phyloP scores from a whole-genome alignment of 129 eudicot species.

The Arctium lappa region DNA sequence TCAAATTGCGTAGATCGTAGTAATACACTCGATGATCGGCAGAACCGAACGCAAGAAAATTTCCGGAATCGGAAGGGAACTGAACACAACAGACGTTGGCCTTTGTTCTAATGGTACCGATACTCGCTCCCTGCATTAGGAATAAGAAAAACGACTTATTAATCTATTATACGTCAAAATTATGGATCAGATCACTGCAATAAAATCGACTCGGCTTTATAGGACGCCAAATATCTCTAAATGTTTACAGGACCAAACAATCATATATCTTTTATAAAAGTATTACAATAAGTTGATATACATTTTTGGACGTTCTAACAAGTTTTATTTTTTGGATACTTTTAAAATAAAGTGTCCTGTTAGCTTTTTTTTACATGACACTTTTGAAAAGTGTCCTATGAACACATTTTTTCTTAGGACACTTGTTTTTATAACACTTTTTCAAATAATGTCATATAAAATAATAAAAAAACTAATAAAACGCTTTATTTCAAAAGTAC shows the following conservation, averaged over 20 bases:
- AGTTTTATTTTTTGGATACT: no score
- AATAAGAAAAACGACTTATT: conserved; percentile 41
- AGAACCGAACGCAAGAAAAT: conserved; percentile 90
- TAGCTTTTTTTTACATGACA: background rate
- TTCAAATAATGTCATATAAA: background rate
- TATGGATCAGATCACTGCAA: conserved; percentile 6
- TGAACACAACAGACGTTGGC: conserved; percentile 96
- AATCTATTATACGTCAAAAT: conserved; percentile 15
- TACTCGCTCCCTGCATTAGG: conserved; percentile 71
- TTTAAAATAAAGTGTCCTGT: background rate
- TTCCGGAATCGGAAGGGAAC: conserved; percentile 67
- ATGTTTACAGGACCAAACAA: no score
- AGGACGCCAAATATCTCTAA: background rate
- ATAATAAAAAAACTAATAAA: background rate
- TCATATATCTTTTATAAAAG: no score
- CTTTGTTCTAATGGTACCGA: conserved; percentile 80
- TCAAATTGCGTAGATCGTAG: conserved; percentile 77
- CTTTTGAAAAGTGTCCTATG: no score
- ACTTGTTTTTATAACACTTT: background rate
- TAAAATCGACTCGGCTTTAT: background rate
- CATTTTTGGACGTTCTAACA: no score
- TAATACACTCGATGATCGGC: conserved; percentile 88
- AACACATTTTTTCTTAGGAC: background rate
- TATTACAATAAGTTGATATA: no score
- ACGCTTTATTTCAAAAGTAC: background rate